Evolutionary conservation across 1,139 yeast genomes (phyloP), one percentile per base, ranked within the genome.

Genomic region (Taphrina pruni): DNA sequence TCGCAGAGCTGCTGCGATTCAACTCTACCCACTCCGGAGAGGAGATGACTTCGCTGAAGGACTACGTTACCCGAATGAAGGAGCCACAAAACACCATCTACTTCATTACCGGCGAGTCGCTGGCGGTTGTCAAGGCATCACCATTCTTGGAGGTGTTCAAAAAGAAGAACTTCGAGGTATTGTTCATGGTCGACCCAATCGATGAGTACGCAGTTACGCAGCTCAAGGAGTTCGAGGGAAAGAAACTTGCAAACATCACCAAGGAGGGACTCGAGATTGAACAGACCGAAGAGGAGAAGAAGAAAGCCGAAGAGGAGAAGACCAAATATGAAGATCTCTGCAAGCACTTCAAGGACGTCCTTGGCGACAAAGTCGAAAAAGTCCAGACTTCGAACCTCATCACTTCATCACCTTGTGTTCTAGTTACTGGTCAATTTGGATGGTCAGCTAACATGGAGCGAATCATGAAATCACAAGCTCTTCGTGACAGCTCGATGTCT

Each of bases 381-480:
- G 99, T 95, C 83, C 93, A 93, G 79, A 97, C 95, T 75, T 93
- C 99, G 75, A 95, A 93, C 86, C 92, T 91, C 85, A 88, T 95
- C 79, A 92, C 92, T 77, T 98, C 93, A 79, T 95, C 99, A 71
- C 99, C 99, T 82, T 99, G 99, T 81, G 99, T 99, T 77, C 93
- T 94, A 81, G 92, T 98, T 87, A 94, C 99, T 76, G 98, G 97
- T 77, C 99, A 94, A 86, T 94, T 94, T 82, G 99, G 99, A 81
- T 94, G 99, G 99, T 94, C 99, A 76, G 99, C 99, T 78, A 94
- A 94, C 87, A 95, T 95, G 99, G 99, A 94, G 86, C 94, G 99
- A 89, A 94, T 94, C 86, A 95, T 94, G 99, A 94, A 94, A 87
- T 99, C 99, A 74, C 99, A 94, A 86, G 99, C 99, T 77, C 87